A percentile compares a stretch with the other conserved stretches of the same genome.
These are phyloP conservation scores for Puccinia hordei DNA, from an alignment of 1,284 basidiomycete genomes.

Conservation along the genomic window DNA sequence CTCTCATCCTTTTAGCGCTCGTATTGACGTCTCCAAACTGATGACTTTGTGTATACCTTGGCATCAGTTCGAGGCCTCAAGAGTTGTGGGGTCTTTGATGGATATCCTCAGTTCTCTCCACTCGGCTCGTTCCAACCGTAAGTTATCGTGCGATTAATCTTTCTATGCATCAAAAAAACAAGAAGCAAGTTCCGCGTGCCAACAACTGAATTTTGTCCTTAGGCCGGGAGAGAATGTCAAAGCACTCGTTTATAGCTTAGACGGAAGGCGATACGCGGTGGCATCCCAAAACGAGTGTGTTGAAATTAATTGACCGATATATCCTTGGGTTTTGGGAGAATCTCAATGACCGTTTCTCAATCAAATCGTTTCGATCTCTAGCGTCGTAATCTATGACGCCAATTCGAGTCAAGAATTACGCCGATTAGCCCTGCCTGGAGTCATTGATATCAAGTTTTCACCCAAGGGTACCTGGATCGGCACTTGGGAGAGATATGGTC, in stretches of 20 bases:
- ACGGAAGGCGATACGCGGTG: conserved; percentile 85
- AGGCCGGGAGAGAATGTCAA: conserved; percentile 70
- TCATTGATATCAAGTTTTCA: conserved; percentile 84
- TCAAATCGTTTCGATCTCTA: neutral
- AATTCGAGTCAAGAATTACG: conserved; percentile 54
- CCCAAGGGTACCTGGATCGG: conserved; percentile 87
- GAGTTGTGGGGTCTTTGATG: conserved; percentile 18
- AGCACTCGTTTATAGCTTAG: conserved; percentile 78
- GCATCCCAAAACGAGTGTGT: conserved; percentile 73
- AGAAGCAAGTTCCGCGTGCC: too few relatives aligned
- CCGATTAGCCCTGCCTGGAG: conserved; percentile 64
- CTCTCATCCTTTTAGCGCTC: neutral
- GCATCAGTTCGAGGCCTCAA: conserved; percentile 33
- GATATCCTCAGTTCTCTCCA: conserved; percentile 30
- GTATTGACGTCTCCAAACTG: neutral
- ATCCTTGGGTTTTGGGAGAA: neutral
- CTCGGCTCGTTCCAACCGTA: conserved; percentile 23
- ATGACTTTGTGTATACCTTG: too few relatives aligned
- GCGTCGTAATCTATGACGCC: conserved; percentile 31
- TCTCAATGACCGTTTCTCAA: conserved; percentile 17
- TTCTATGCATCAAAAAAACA: neutral
- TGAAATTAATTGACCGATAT: neutral
- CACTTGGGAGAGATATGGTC: conserved; percentile 86
- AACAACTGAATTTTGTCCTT: neutral
- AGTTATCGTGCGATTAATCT: neutral